Evolutionary conservation across 176 grass and related monocot species (phyloP), one percentile per base, ranked within the genome.

Genomic region (Rhynchospora breviuscula): DNA sequence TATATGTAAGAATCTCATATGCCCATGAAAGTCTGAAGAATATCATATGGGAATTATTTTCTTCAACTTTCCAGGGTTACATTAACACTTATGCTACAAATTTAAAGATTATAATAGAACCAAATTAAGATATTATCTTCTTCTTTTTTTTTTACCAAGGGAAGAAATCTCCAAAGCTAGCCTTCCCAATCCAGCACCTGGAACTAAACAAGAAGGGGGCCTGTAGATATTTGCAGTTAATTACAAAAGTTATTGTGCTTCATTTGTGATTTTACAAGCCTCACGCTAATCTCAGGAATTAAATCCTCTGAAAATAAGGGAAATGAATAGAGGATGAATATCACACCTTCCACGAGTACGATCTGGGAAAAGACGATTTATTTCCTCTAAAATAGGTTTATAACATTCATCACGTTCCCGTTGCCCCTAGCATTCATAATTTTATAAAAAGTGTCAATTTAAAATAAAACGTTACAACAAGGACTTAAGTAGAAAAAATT

Each of bases 351-450:
- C 40, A 26, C 86, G 80, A 49, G 53, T 87, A 48, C 91, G 86
- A 79, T 89, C 71, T 91, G 93, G 93, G 86, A 95, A 99, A 81
- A 91, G 85, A 79, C 62, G 88, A 91, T 93, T 88, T 80, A 99
- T 91, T 64, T 99, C 96, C 70, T 90, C 88, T 13, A 99, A 85
- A 63, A 99, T 99, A 64, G 96, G 96, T 84, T 92, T 95, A 88
- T 93, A 99, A 83, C 93, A 99, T 72, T 99, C 88, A 79, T 93
- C 91, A 59, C 96, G 91, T 79, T 99, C 96, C 80, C 85, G 95
- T 89, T 93, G 88, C 83, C 96, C 96, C 96, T 99, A 72, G 2
- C 62, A 84, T n/a, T 67, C 21, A 81, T 35, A 83, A 81, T 80
- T 72, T 11, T 49, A 58, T 29, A 47, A 87, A 74, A 88, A 70